Base-by-base conservation (phyloP, 2,329 filamentous ascomycete species). In the Xylariaceae sp. region DNA sequence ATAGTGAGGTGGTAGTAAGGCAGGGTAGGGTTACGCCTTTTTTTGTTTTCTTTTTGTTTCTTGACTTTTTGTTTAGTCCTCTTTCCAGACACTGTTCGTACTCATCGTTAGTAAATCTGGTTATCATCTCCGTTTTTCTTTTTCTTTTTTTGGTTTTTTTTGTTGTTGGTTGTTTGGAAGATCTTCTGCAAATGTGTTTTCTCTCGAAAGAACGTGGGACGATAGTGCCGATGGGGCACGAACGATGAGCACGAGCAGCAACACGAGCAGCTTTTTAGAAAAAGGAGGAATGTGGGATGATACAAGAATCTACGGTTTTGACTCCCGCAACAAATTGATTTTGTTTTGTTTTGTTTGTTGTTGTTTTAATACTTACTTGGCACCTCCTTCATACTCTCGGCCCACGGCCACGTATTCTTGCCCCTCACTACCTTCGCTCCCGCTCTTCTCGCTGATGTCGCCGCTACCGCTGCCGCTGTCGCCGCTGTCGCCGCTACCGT, bases 341-440 rank as follows among this genome's bases (percentile, higher is more conserved):
- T 19, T 19, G 19, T 19, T 19, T 19, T 19, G 19, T 19, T 19
- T 19, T 19, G 19, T 19, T 19, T 19, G 19, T 19, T 19, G 19
- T 19, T 19, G 19, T 19, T 29, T 47, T 39, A 12, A 46, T 45
- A 58, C 55, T 54, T 58, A 55, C 57, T 58, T 58, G 26, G 56
- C 37, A 32, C 29, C 47, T 12, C 48, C 53, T 42, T 57, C 56
- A 34, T 47, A 51, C 6, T 51, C 58, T 44, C 75, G 71, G 80
- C 78, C 74, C 60, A 80, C 65, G 31, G 56, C 47, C 47, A 58
- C 55, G 47, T 56, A 60, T 39, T 60, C 58, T 32, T 51, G 39
- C 49, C 75, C 61, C 55, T 77, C 62, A 5, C 53, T 53, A 34
- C 43, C 54, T 27, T 67, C 67, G 19, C 64, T 64, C 6, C 64